Percentiles rank a stretch among this genome's conserved stretches.
Conservation (phyloP, 495 filamentous ascomycete species). For the Penicillium antarcticum region DNA sequence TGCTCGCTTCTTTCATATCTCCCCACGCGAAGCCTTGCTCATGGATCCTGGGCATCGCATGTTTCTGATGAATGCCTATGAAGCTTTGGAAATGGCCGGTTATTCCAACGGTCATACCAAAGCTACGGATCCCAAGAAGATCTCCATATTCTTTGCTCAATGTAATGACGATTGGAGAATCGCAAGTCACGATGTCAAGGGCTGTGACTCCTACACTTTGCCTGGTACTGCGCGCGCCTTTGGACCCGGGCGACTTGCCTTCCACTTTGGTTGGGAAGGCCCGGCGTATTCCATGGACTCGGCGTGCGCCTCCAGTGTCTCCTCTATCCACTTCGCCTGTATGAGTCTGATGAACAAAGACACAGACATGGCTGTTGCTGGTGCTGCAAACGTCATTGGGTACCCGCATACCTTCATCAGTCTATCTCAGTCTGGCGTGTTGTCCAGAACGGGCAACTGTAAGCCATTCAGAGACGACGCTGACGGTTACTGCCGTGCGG, state of each 20-base stretch:
- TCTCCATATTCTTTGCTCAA: constrained; percentile 31
- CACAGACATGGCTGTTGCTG: constrained; percentile 69
- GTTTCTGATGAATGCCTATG: constrained; percentile 27
- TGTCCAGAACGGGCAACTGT: constrained; percentile 66
- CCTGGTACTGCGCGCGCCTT: too few relatives aligned
- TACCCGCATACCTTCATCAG: constrained; percentile 69
- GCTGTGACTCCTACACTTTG: too few relatives aligned
- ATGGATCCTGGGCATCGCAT: constrained; percentile 27
- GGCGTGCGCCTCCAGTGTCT: too few relatives aligned
- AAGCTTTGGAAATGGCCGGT: constrained; percentile 30
- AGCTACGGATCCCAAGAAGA: constrained; percentile 10
- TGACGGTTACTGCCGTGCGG: constrained; percentile 67
- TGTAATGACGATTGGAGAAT: not conserved
- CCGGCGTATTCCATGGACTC: too few relatives aligned
- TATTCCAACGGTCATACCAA: constrained; percentile 12
- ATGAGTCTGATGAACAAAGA: constrained; percentile 63
- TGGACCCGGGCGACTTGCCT: too few relatives aligned
- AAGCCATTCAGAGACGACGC: constrained; percentile 67
- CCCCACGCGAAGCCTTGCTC: constrained; percentile 12
- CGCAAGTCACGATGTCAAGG: constrained; percentile 24
- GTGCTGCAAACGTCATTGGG: constrained; percentile 66
- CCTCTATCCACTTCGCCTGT: constrained; percentile 66
- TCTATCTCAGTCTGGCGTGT: constrained; percentile 64
- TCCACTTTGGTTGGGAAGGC: too few relatives aligned
- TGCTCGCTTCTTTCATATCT: constrained; percentile 19